These are phyloP conservation scores for Trapa incisa DNA, from an alignment of 345 rosid genomes.

Conservation along the genomic window DNA sequence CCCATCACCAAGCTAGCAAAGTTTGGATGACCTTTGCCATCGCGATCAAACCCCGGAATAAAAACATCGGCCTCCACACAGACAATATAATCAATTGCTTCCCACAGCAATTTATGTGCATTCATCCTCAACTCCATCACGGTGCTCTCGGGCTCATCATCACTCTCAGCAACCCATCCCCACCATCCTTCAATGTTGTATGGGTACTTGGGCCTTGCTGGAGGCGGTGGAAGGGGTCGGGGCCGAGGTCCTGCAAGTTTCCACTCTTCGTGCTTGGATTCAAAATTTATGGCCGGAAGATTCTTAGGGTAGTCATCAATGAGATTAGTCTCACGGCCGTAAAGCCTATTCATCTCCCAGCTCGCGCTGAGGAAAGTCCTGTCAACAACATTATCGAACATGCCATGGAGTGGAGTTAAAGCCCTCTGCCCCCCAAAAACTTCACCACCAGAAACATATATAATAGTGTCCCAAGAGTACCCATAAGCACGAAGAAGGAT, in stretches of 20 bases:
- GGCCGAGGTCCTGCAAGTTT: constrained; percentile 68
- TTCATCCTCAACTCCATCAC: constrained; percentile 91
- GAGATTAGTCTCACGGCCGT: constrained; percentile 72
- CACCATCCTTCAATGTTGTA: constrained; percentile 97
- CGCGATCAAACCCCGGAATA: constrained; percentile 75
- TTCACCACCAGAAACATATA: constrained; percentile 90
- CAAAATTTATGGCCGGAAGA: constrained; percentile 41
- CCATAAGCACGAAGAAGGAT: constrained; percentile 93
- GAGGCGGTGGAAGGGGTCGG: constrained; percentile 98
- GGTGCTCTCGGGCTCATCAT: constrained; percentile 92
- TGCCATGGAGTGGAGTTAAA: constrained; percentile 70
- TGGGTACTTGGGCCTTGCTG: constrained; percentile 71
- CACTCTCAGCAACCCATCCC: constrained; percentile 99
- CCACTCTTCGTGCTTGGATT: constrained; percentile 47
- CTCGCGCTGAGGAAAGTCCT: constrained; percentile 72
- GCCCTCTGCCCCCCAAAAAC: constrained; percentile 94
- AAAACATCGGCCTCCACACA: constrained; percentile 92
- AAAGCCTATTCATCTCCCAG: constrained; percentile 84
- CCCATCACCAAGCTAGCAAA: constrained; percentile 93
- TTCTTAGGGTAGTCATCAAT: constrained; percentile 26
- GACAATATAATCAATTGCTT: constrained; percentile 76
- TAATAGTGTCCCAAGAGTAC: constrained; percentile 73
- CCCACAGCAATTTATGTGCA: constrained; percentile 94
- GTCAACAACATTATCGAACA: constrained; percentile 87
- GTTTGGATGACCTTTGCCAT: constrained; percentile 90